Base-by-base conservation (phyloP, 2,329 filamentous ascomycete genomes). In the Neofusicoccum laricinum region DNA sequence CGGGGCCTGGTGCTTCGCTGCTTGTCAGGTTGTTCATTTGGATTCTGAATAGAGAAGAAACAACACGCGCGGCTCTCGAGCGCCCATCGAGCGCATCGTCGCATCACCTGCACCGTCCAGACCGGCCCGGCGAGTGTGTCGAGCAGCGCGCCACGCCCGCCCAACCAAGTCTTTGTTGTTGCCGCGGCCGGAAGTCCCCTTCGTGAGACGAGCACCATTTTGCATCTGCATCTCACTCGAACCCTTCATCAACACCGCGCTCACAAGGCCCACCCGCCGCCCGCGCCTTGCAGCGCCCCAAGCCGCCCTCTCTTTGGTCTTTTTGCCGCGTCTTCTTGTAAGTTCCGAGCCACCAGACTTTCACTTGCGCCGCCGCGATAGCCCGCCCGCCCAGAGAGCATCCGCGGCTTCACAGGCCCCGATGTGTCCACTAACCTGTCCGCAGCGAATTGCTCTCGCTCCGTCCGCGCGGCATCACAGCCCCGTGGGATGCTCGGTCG, bases 221-320 rank as follows among this genome's bases (percentile, higher is more conserved):
- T 63, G 61, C 53, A 58, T 58, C 40, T 43, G 53, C 61, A 48
- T 63, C 61, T 63, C 41, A 57, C 62, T 36, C 62, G 43, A 64
- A 17, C 62, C 61, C 32, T 34, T 53, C 62, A 64, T 48, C 62
- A 64, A 34, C 62, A 57, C 34, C 61, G 4, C n/a, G 25, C 48
- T 19, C 12, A 19, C 25, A 30, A 30, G 3, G 8, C 53, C 53
- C 53, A 10, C 53, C 19, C 30, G 19, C 58, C 32, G 30, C 45
- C 49, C 36, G 14, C 59, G 30, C 32, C 21, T 7, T 6, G 4
- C 46, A 10, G 7, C 12, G n/a, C 36, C 59, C 25, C 12, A 4
- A 50, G 21, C 25, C n/a, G 8, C 15, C n/a, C n/a, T 17, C 15
- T 43, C 40, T 15, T 17, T 17, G 25, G 21, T 58, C 53, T 36